Base-by-base conservation (phyloP, 345 rosid species). In the Jatropha curcas region DNA sequence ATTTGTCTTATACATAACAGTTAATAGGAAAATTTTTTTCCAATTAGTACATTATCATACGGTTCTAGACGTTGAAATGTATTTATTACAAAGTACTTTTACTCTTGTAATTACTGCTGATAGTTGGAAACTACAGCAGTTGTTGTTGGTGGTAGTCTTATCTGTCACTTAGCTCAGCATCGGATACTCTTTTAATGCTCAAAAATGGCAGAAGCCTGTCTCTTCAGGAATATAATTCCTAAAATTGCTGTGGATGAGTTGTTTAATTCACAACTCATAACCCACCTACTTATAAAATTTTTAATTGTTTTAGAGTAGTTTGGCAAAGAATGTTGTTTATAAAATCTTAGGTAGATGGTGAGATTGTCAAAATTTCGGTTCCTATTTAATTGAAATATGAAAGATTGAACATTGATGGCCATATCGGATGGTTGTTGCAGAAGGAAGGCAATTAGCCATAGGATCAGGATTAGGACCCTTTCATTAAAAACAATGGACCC, bases 401-500 rank as follows among this genome's bases (percentile, higher is more conserved):
- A 50, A 35, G 76, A 34, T 39, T 37, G 48, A 9, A 48, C 62
- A 31, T 53, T 48, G 71, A 68, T 39, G 61, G 53, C 53, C 30
- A 30, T 70, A 64, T 28, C 24, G 25, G 65, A 24, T 74, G 71
- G 80, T 60, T 72, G 81, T 64, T 67, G 74, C 2, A 51, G 39
- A n/a, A 31, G 62, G 60, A 58, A 46, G 74, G 69, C 35, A 48
- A 46, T 14, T 14, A 10, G 11, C 37, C 45, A 51, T n/a, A n/a
- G n/a, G n/a, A n/a, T n/a, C n/a, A n/a, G n/a, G n/a, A n/a, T n/a
- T n/a, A n/a, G n/a, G n/a, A 33, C 75, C 65, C 50, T 31, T 39
- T 65, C 72, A 57, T 66, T 73, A 43, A 73, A 25, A 24, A 7
- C 6, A 51, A 35, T 76, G 83, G 70, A 7, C 70, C 82, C 79